Base-by-base conservation (phyloP, 768 basidiomycete genomes). In the Clavaria fumosa region DNA sequence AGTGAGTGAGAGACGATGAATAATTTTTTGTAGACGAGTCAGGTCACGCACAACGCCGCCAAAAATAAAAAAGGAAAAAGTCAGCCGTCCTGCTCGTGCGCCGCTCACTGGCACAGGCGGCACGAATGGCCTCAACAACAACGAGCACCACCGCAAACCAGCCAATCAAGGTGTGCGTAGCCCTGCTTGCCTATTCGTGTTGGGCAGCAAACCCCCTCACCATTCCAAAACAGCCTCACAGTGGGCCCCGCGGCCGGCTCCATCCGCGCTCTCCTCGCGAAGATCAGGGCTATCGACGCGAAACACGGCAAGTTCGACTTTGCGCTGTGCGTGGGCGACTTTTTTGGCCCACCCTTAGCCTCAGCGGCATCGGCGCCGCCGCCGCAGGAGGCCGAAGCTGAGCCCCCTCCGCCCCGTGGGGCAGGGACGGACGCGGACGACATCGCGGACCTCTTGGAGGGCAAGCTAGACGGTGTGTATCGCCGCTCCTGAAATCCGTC, bases 241-340 rank as follows among this genome's bases (percentile, higher is more conserved):
- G 75, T 91, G 31, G 90, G 90, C 11, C 75, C 89, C 35, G 75
- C 82, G 4, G 59, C 64, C 23, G 89, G 89, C 19, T 70, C 72
- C 1, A 73, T 95, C 50, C 57, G 64, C 22, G 68, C 73, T n/a
- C 64, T 91, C 20, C 78, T 86, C 49, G 54, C 70, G 40, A 95
- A 89, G 63, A 69, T 96, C 48, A 76, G 72, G 42, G 59, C 72
- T 20, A 85, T 95, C 46, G 76, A 97, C 60, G 66, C 74, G 38
- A 95, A 93, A 59, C 84, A 95, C 56, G 90, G 90, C 43, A 84
- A 83, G 53, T 96, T 97, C 52, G 82, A 88, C 50, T 67, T 85
- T 39, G 69, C 78, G 5, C 65, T 90, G 36, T 85, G 82, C 47
- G 61, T 65, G 5, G 86, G 86, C n/a, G 81, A 88, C 56, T 89